These are phyloP conservation scores for Dioscorea alata DNA, from an alignment of 106 monocot species.

Conservation along the genomic window DNA sequence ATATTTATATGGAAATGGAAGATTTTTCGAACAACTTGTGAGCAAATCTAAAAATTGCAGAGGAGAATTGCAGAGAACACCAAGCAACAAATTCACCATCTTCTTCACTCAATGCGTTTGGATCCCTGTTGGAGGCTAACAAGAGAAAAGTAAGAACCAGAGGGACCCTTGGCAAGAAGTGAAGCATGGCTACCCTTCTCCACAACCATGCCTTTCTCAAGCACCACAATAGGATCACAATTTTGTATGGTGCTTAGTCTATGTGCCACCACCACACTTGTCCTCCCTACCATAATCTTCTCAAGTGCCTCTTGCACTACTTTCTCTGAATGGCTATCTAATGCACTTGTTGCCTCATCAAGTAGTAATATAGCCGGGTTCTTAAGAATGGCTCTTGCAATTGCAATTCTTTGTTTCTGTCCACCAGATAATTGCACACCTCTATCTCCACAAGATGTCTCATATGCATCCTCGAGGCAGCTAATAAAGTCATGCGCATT, in stretches of 20 bases:
- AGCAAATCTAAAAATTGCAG: too few relatives aligned
- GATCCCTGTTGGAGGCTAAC: conserved; percentile 3
- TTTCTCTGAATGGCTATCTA: not conserved
- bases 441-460: not conserved
- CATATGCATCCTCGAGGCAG: not conserved
- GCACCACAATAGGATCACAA: conserved; percentile 3
- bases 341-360: conserved; percentile 8
- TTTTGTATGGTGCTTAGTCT: not conserved
- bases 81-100: too few relatives aligned
- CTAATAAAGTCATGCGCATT: conserved; percentile 7
- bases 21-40: too few relatives aligned
- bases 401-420: conserved; percentile 9
- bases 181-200: conserved; percentile 1
- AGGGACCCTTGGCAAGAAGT: not conserved
- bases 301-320: conserved; percentile 12
- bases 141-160: not conserved
- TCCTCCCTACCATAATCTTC: conserved; percentile 6
- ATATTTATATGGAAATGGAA: too few relatives aligned
- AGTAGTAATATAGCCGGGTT: conserved; percentile 9
- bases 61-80: too few relatives aligned
- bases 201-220: conserved; percentile 6
- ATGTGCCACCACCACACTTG: conserved; percentile 1
- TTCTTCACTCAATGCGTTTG: too few relatives aligned
- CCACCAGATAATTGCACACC: conserved; percentile 11
- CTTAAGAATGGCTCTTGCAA: conserved; percentile 2